Evolutionary conservation across 208 protist species (phyloP), one percentile per base, ranked within the genome.

Genomic region (Angomonas deanei): DNA sequence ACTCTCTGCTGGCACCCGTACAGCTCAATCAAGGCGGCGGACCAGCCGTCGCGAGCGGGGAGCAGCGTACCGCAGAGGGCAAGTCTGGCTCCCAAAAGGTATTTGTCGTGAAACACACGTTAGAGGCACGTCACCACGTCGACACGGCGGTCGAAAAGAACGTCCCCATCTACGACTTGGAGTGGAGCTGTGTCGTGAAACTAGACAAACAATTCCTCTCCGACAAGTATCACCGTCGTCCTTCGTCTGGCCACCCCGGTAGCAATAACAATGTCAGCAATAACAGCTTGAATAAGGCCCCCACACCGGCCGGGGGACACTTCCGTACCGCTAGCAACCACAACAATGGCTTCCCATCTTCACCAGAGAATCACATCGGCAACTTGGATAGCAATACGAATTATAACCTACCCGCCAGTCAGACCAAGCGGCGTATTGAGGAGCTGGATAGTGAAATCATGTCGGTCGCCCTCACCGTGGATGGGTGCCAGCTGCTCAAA

Each of bases 121-220:
- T 87, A 47, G 80, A 69, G 2, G 47, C 75, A 0, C 82, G 80
- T 26, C 78, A 88, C 75, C 80, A 90, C 66, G 81, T 91, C 4
- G 74, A 76, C 15, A 32, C 34, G 0, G 26, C 34, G 0, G 66
- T 88, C 2, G 32, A 53, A 11, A 61, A 70, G 34, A 53, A 13
- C 1, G 72, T 57, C 2, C 87, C 87, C 24, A 52, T 61, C 0
- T 86, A 86, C 63, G 78, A 91, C 53, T 31, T 93, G 2, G 78
- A 87, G 11, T 84, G 72, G 66, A 56, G 50, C 0, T 87, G 78
- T 58, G 78, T 26, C 27, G 80, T 93, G 23, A 42, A 11, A 6
- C 46, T 93, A n/a, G 68, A 86, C 39, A 56, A 61, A 10, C 38
- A 70, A 17, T 55, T 71, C 0, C 33, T 80, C 1, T 49, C 60